These are phyloP conservation scores for Monosporozyma servazzii DNA, from an alignment of 805 yeast genomes.

Conservation along the genomic window DNA sequence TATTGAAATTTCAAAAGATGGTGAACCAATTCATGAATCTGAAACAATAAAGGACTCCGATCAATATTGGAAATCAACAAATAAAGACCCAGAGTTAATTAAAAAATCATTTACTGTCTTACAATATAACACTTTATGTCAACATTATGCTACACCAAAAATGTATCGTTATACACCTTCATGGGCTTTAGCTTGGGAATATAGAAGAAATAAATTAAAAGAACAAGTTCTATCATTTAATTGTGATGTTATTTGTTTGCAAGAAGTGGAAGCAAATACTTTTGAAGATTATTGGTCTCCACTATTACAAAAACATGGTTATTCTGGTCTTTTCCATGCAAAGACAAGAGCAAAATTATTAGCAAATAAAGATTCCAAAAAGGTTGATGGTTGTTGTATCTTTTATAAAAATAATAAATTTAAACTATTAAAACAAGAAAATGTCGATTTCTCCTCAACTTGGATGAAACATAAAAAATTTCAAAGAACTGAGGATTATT, in stretches of 20 bases:
- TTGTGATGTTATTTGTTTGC: slow-evolving; percentile 81
- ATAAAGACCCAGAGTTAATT: slow-evolving; percentile 16
- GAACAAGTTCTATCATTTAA: slow-evolving; percentile 58
- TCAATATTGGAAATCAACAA: slow-evolving; percentile 21
- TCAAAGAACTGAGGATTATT: slow-evolving; percentile 87
- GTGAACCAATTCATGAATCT: slow-evolving; percentile 38
- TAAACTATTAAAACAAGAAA: slow-evolving; percentile 57
- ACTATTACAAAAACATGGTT: slow-evolving; percentile 60
- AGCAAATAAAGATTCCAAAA: slow-evolving; percentile 68
- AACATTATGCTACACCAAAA: slow-evolving; percentile 86
- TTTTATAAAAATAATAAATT: slow-evolving; percentile 68
- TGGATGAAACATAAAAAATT: slow-evolving; percentile 78
- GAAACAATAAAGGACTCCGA: slow-evolving; percentile 12
- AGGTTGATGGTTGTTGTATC: slow-evolving; percentile 98
- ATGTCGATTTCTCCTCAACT: slow-evolving; percentile 73
- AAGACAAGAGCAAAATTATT: slow-evolving; percentile 90
- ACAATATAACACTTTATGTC: slow-evolving; percentile 89
- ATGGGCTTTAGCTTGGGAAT: slow-evolving; percentile 95
- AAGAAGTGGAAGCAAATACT: slow-evolving; percentile 86
- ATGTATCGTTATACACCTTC: slow-evolving; percentile 92
- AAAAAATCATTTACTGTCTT: slow-evolving; percentile 57
- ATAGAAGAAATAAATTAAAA: slow-evolving; percentile 66
- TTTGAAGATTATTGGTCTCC: slow-evolving; percentile 85
- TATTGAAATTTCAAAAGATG: slow-evolving; percentile 71
- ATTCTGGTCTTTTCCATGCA: slow-evolving; percentile 71